Evolutionary conservation across 345 rosid genomes (phyloP).

Genomic region (Clausena lansium): DNA sequence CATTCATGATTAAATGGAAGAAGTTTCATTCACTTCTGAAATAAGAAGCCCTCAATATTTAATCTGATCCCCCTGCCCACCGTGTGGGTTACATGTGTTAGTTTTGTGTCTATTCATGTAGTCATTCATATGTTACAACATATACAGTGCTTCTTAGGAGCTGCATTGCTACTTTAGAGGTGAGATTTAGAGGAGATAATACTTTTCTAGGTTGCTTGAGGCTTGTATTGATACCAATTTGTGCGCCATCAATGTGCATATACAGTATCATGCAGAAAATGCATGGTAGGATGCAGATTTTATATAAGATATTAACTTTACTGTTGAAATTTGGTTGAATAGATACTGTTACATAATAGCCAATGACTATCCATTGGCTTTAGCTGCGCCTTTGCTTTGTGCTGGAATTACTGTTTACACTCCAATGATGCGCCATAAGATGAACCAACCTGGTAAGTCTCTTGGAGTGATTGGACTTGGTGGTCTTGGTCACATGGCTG

Average conservation of each 20-base stretch:
- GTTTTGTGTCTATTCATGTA: neutral
- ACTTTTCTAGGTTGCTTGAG: neutral
- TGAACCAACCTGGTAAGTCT: slow-evolving; percentile 83
- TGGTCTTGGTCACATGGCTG: slow-evolving; percentile 96
- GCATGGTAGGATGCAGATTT: neutral
- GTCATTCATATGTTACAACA: neutral
- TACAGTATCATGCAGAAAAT: neutral
- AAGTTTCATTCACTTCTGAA: neutral
- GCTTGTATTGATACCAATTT: neutral
- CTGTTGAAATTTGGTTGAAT: slow-evolving; percentile 20
- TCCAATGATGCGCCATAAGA: slow-evolving; percentile 77
- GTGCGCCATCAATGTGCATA: neutral
- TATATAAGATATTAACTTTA: neutral
- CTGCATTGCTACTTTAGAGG: neutral
- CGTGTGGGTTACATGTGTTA: neutral
- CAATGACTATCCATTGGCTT: slow-evolving; percentile 56
- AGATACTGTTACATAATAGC: slow-evolving; percentile 88
- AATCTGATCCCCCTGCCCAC: neutral
- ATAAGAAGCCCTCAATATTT: neutral
- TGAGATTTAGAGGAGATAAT: neutral
- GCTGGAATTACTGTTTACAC: slow-evolving; percentile 87
- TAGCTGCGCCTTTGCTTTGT: slow-evolving; percentile 86
- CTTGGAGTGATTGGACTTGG: slow-evolving; percentile 87
- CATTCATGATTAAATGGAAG: neutral
- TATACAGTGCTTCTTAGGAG: neutral